Evolutionary conservation across 306 rosid genomes (phyloP), one percentile per base, ranked within the genome.

Genomic region (Vachellia pachyceras): DNA sequence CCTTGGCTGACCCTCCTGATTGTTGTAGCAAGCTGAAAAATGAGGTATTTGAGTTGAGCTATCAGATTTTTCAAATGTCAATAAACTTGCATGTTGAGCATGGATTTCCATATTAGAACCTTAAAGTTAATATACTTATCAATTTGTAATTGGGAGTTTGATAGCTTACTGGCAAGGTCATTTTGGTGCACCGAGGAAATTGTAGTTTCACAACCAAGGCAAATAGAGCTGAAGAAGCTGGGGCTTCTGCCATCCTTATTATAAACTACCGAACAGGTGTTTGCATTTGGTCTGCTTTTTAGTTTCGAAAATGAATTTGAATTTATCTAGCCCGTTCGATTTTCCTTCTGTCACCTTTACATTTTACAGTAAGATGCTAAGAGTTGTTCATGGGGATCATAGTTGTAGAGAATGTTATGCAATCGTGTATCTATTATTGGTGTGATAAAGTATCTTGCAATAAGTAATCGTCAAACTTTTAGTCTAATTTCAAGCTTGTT

Each of bases 131-230:
- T 63, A 54, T 79, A 42, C 75, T 57, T 85, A 72, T 78, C 49
- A 73, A 67, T 83, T 85, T 82, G 76, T 87, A 79, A 87, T 85
- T 15, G 75, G 87, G 87, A 87, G 79, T 89, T 85, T 88, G 87
- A 80, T 93, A 95, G 98, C 91, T 95, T 67, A 46, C 93, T 7
- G 91, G 95, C 77, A 95, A 92, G 84, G 66, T 95, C 84, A 88
- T 95, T 84, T 79, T 95, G 89, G 99, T 93, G 84, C 93, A 84
- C 79, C 94, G 99, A 73, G 99, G 99, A 82, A 82, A 85, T 12
- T 95, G 99, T 87, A 95, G 98, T 88, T 95, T 95, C 93, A 95
- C 98, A 79, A 35, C 70, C 79, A 95, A 95, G 93, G 98, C 98
- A 81, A 95, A 91, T 86, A 81, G 87, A 49, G 99, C 98, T 49